These are phyloP conservation scores for Alternaria triticina DNA, from an alignment of 2,329 filamentous ascomycete species.

Conservation along the genomic window DNA sequence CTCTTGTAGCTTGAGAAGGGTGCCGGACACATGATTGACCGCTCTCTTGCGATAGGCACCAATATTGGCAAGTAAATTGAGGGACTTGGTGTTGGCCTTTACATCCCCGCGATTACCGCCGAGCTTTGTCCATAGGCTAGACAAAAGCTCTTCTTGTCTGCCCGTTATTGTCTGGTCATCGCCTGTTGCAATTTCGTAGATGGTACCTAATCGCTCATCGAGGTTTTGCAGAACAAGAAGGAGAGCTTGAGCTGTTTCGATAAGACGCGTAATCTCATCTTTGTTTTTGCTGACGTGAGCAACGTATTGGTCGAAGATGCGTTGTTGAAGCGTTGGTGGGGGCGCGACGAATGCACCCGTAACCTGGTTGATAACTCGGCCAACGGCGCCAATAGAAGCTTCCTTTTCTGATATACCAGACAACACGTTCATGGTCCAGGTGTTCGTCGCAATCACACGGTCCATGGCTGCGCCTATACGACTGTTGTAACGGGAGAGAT, in stretches of 20 bases:
- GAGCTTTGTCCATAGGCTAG: constrained; percentile 74
- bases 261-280: constrained; percentile 71
- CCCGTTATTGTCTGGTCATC: constrained; percentile 66
- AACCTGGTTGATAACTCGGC: constrained; percentile 53
- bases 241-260: constrained; percentile 73
- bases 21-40: constrained; percentile 70
- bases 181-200: constrained; percentile 71
- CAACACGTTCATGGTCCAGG: constrained; percentile 74
- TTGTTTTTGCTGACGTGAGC: constrained; percentile 73
- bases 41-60: constrained; percentile 69
- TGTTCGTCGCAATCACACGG: constrained; percentile 74
- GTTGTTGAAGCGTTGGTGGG: constrained; percentile 46
- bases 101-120: constrained; percentile 70
- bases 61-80: constrained; percentile 70
- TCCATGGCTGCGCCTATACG: constrained; percentile 77
- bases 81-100: constrained; percentile 67
- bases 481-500: constrained; percentile 77
- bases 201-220: constrained; percentile 72
- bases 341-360: constrained; percentile 64
- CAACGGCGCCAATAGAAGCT: constrained; percentile 46
- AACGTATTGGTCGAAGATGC: constrained; percentile 75
- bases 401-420: constrained; percentile 62
- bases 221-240: constrained; percentile 70
- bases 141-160: constrained; percentile 70
- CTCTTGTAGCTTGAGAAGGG: constrained; percentile 74